Conservation (phyloP, 2,329 filamentous ascomycete genomes). For the Aspergillus ruber region DNA sequence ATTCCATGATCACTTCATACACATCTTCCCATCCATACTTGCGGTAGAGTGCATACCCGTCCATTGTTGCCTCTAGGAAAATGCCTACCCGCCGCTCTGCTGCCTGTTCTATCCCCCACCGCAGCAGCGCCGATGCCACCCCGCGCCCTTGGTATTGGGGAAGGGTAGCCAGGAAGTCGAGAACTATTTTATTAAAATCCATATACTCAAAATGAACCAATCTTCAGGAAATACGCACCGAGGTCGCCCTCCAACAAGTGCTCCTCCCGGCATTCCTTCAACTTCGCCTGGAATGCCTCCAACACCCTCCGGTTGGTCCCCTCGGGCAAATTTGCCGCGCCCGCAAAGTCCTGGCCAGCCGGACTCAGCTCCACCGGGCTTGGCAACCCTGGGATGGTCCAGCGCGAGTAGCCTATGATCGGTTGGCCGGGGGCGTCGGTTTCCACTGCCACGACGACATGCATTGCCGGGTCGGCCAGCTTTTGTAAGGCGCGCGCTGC, state of each 20-base stretch:
- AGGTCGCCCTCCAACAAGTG: not conserved
- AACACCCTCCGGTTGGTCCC: not conserved
- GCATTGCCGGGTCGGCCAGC: not conserved
- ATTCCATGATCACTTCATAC: not conserved
- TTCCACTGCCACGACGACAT: not conserved
- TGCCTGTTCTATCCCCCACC: not conserved
- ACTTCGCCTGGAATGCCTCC: not conserved
- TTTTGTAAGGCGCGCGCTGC: not conserved
- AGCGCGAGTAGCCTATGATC: not conserved
- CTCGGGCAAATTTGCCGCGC: not conserved
- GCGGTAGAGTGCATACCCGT: not conserved
- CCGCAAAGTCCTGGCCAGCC: not conserved
- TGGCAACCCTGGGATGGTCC: not conserved
- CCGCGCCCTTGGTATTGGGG: not conserved
- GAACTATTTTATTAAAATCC: not conserved
- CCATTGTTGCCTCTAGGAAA: not conserved
- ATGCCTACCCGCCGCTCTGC: not conserved
- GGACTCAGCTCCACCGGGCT: too few species aligned
- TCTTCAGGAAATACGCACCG: not conserved
- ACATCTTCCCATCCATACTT: not conserved
- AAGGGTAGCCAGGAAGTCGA: not conserved
- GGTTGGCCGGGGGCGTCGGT: not conserved
- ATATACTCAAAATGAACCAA: not conserved
- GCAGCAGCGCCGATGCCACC: not conserved
- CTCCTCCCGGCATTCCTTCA: not conserved